Base-by-base conservation (phyloP, 176 grass and related monocot genomes). In the Ampelocalamus luodianensis region DNA sequence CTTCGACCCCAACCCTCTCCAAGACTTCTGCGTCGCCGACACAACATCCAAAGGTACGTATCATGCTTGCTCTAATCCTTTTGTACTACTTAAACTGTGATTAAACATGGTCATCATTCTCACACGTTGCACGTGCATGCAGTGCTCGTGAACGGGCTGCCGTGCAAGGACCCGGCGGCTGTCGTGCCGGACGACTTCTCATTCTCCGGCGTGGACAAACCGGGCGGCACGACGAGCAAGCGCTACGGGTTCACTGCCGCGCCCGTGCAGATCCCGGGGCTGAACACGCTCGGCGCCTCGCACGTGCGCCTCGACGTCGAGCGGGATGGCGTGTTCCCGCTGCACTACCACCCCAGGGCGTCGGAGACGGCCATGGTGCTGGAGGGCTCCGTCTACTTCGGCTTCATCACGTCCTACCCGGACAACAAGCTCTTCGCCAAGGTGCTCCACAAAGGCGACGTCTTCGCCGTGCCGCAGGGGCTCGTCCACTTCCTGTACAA, bases 401-500 rank as follows among this genome's bases (percentile, higher is more conserved):
- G 91, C 67, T 93, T 93, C 79, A 20, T 93, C 12, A 82, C 91
- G 23, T 81, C 91, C 27, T 87, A 86, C 71, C 88, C 88, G 61
- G 83, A 90, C 14, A 84, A 80, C 85, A 85, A 59, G 65, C 27
- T 93, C 22, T 65, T 82, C 62, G 79, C 77, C 34, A 93, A 74
- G 85, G 88, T 93, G 24, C 80, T 93, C 23, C 77, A 17, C 22
- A 90, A 82, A 56, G 91, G 91, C 2, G 88, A 93, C 55, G 85
- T 93, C 1, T 93, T 93, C 86, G 71, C 88, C 83, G 88, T 92
- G 10, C 91, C 88, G 26, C 81, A 90, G 32, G 91, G 91, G 46
- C 91, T 93, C 85, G 64, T 90, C 11, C 85, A 93, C 46, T 90
- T 93, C 70, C 88, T 87, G 49, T 49, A 87, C 77, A 93, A 93